Conservation (phyloP, 768 basidiomycete genomes). For the Rhodosporidiobolus sp. region DNA sequence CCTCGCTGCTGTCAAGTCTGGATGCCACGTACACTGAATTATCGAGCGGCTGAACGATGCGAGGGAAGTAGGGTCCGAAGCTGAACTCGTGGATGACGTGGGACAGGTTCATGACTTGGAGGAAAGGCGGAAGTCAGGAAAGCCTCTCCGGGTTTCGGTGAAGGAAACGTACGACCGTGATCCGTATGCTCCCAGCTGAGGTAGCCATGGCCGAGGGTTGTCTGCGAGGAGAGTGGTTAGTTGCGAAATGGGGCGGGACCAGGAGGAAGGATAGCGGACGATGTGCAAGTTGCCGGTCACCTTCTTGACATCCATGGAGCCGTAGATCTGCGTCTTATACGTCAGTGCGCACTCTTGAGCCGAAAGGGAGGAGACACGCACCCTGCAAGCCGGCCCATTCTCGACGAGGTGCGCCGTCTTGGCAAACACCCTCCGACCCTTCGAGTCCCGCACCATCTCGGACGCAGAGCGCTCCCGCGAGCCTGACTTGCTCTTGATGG, state of each 20-base stretch:
- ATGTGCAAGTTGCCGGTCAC: constrained; percentile 94
- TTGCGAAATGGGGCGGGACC: too few relatives aligned
- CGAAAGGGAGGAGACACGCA: neutral
- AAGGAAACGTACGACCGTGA: constrained; percentile 64
- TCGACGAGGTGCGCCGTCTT: constrained; percentile 69
- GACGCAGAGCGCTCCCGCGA: constrained; percentile 10
- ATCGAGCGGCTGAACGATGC: constrained; percentile 90
- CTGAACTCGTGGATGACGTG: constrained; percentile 97
- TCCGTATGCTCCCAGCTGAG: constrained; percentile 79
- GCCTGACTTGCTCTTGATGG: constrained; percentile 54
- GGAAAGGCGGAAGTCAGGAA: neutral
- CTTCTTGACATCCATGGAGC: constrained; percentile 76
- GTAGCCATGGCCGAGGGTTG: constrained; percentile 92
- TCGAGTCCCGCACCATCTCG: constrained; percentile 27
- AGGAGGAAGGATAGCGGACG: constrained; percentile 4
- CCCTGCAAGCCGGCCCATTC: constrained; percentile 72
- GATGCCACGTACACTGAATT: constrained; percentile 72
- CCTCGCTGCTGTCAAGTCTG: constrained; percentile 58
- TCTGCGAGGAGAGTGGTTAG: constrained; percentile 47
- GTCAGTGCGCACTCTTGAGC: too few relatives aligned
- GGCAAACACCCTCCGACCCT: constrained; percentile 53
- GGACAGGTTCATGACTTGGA: constrained; percentile 86
- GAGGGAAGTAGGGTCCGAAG: constrained; percentile 92
- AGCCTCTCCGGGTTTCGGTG: too few relatives aligned
- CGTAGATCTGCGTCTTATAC: constrained; percentile 57